Conservation (phyloP, 108 stramenopile genomes). For the Discostella pseudostelligera region DNA sequence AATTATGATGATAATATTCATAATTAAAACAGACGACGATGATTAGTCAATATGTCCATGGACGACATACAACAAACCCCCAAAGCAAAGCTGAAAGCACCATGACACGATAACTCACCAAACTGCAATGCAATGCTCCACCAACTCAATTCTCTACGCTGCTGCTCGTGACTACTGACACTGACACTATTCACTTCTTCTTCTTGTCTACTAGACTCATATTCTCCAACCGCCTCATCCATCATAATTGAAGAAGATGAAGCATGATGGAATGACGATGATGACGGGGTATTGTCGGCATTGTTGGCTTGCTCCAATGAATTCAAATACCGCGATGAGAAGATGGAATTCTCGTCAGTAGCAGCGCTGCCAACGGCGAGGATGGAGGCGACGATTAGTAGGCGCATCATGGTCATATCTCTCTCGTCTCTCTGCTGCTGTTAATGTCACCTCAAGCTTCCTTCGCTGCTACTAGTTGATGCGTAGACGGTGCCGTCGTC, state of each 20-base stretch:
- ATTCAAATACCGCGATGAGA: background rate
- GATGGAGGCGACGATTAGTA: constrained; percentile 4
- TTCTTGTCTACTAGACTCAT: background rate
- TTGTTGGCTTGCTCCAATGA: background rate
- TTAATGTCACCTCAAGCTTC: no score
- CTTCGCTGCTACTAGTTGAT: no score
- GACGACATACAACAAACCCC: no score
- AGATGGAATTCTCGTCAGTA: background rate
- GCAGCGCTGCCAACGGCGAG: background rate
- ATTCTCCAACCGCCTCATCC: background rate
- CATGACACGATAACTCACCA: constrained; percentile 13
- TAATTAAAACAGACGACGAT: no score
- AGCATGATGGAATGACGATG: background rate
- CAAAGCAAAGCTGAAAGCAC: no score
- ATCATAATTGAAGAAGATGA: background rate
- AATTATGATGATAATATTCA: background rate
- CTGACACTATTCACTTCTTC: no score
- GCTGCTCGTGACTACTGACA: background rate
- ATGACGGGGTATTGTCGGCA: background rate
- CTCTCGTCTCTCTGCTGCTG: no score
- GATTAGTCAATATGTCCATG: no score
- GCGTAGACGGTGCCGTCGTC: no score
- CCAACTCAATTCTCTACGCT: constrained; percentile 43
- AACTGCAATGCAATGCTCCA: constrained; percentile 37
- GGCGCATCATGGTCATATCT: constrained; percentile 10